Percentiles rank a stretch among this genome's conserved stretches.
Conservation (phyloP, 2,329 filamentous ascomycete species). For the Cercospora zeae-maydis region DNA sequence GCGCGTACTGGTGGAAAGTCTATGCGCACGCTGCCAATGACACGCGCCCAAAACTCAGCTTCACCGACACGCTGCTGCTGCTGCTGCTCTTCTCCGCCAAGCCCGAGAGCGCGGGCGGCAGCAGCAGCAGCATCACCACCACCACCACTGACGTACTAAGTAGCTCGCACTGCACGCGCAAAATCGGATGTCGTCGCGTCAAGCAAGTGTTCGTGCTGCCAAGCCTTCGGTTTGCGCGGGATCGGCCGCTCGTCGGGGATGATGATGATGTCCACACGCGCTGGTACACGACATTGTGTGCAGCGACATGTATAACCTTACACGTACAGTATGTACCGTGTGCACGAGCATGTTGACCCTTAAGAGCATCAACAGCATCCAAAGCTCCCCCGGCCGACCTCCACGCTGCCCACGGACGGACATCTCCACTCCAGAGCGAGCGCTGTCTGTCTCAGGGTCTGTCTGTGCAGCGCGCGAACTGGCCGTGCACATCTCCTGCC, state of each 20-base stretch:
- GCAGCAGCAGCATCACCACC: neutral
- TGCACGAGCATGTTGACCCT: neutral
- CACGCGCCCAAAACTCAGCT: neutral
- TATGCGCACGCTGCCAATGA: neutral
- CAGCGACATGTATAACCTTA: too few relatives aligned
- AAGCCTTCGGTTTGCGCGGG: neutral
- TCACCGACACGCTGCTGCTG: neutral
- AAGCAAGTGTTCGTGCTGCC: neutral
- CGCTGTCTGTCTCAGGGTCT: neutral
- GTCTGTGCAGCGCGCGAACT: neutral
- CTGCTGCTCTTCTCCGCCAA: neutral
- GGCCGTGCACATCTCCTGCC: neutral
- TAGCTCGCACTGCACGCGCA: neutral
- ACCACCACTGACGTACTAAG: too few relatives aligned
- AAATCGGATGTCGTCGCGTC: neutral
- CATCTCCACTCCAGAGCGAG: neutral
- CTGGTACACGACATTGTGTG: neutral
- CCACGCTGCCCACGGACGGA: neutral
- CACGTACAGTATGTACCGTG: neutral
- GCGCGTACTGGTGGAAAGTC: neutral
- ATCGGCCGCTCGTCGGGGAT: neutral
- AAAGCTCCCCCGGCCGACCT: neutral
- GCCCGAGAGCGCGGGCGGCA: neutral
- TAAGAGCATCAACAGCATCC: neutral
- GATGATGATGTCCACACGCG: neutral